Percentiles rank a stretch among this genome's conserved stretches.
phyloP scores from a whole-genome alignment of 352 stramenopile species.

The Pythium insidiosum region DNA sequence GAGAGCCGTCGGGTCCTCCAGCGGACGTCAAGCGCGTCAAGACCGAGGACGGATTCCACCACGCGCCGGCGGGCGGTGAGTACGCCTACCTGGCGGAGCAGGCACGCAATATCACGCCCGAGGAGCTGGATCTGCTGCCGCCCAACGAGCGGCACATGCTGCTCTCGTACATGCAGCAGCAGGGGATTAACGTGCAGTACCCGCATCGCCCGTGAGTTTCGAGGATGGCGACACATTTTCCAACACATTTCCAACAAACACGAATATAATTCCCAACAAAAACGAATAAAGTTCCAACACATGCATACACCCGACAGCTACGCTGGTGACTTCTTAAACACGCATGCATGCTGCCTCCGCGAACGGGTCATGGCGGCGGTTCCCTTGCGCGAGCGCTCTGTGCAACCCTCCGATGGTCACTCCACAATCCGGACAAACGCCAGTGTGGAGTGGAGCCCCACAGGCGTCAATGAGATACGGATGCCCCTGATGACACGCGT shows the following conservation, averaged over 20 bases:
- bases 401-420: no score
- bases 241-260: no score
- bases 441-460: conserved; percentile 15
- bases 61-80: conserved; percentile 5
- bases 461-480: conserved; percentile 27
- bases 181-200: conserved; percentile 39
- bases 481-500: conserved; percentile 17
- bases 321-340: no score
- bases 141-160: conserved; percentile 75
- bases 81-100: conserved; percentile 62
- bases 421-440: no score
- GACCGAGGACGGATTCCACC: conserved; percentile 16
- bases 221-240: no score
- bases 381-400: no score
- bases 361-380: no score
- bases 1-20: background rate
- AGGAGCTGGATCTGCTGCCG: conserved; percentile 74
- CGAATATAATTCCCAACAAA: no score
- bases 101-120: conserved; percentile 68
- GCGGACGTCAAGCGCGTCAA: conserved; percentile 19
- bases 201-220: no score
- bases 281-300: no score
- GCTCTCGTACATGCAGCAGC: conserved; percentile 75
- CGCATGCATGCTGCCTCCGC: no score
- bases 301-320: no score